A percentile compares a stretch with the other conserved stretches of the same genome.
Evolutionary conservation across 352 stramenopile genomes (phyloP).

Genomic region (Aphanomyces invadans): DNA sequence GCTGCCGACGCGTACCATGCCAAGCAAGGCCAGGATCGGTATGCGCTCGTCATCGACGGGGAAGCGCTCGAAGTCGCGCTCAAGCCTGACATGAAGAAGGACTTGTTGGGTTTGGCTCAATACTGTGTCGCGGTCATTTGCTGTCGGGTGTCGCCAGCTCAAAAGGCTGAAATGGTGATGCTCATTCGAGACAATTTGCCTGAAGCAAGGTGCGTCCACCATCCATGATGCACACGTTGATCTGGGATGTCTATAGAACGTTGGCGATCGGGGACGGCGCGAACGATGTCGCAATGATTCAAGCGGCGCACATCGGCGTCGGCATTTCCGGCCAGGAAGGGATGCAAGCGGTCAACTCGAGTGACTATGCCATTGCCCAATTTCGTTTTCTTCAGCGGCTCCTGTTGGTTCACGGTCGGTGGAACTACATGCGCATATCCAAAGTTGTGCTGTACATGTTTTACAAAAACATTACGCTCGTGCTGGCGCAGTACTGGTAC

Average conservation of each 20-base stretch:
- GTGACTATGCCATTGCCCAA: constrained; percentile 90
- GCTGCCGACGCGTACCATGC: constrained; percentile 45
- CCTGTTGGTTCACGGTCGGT: constrained; percentile 87
- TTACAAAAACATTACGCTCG: constrained; percentile 92
- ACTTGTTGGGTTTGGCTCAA: constrained; percentile 61
- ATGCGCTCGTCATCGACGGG: constrained; percentile 62
- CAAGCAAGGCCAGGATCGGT: constrained; percentile 35
- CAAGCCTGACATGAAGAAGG: constrained; percentile 33
- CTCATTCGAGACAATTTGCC: constrained; percentile 56
- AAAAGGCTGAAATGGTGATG: constrained; percentile 78
- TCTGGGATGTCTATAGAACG: constrained; percentile 25
- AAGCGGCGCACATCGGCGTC: constrained; percentile 88
- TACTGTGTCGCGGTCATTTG: constrained; percentile 74
- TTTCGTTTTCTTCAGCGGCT: constrained; percentile 89
- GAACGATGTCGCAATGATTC: constrained; percentile 94
- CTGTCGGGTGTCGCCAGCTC: constrained; percentile 75
- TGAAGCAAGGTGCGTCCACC: constrained; percentile 34
- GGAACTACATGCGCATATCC: constrained; percentile 88
- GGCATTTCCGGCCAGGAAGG: constrained; percentile 92
- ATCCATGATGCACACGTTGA: too few relatives aligned
- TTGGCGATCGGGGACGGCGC: constrained; percentile 90
- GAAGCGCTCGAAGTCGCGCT: constrained; percentile 63
- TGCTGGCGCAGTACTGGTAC: constrained; percentile 86
- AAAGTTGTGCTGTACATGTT: constrained; percentile 90
- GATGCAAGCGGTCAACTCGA: constrained; percentile 91